Evolutionary conservation across 495 filamentous ascomycete genomes (phyloP), one percentile per base, ranked within the genome.

Genomic region (Daldinia vernicosa): DNA sequence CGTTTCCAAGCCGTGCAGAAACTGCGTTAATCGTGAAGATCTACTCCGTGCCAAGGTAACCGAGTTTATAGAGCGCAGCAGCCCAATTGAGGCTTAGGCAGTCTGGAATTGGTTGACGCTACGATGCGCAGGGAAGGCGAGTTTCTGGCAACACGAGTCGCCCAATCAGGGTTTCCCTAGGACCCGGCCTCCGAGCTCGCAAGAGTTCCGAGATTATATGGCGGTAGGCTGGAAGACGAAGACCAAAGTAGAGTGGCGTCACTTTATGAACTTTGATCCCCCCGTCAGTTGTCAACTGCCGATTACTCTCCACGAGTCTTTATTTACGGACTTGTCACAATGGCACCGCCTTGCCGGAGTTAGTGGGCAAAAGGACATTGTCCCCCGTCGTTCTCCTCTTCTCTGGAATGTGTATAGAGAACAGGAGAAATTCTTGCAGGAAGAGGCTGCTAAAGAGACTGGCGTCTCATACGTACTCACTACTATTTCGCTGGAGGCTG

Each of bases 21-120:
- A 19, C 4, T 70, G 61, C 27, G 32, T 60, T 19, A 59, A 70
- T 15, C 61, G 26, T 17, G 67, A 70, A 45, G 27, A 6, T 0
- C 6, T 43, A 5, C n/a, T 70, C 12, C 60, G 67, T 5, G 17
- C 26, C 2, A 63, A 47, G 30, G 60, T 70, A 17, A 0, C 30
- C 4, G 26, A 30, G 19, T 63, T 24, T 33, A 5, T 50, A 6
- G 12, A 28, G 24, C 6, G 6, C 5, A 60, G 57, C 12, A 30
- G 39, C 11, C 17, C 30, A 7, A 4, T 53, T 14, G 67, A 63
- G 35, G 60, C 60, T 15, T 70, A 60, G 67, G 67, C 53, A 2
- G 54, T 70, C 15, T 70, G 60, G 67, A 33, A 60, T 12, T 70
- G 67, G 67, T 9, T 70, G 17, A 19, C 9, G 2, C 40, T 27